Percentiles rank a stretch among this genome's conserved stretches.
These are phyloP conservation scores for Senecio squalidus DNA, from an alignment of 140 eudicot species.

Conservation along the genomic window DNA sequence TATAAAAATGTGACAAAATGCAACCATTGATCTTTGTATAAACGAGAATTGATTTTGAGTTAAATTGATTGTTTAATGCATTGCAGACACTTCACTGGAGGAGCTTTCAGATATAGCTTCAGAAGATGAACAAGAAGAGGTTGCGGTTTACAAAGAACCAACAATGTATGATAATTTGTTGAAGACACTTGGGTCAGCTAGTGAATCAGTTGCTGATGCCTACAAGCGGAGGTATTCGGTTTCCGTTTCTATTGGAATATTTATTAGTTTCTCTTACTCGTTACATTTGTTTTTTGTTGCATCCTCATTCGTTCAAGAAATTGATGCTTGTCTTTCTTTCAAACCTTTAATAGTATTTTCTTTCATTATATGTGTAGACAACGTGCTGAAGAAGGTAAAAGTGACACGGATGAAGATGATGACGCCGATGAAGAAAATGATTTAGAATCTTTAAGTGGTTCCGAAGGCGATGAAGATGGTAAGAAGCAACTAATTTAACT, in stretches of 20 bases:
- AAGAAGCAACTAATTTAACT: constrained; percentile 7
- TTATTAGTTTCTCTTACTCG: not conserved
- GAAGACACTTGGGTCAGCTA: constrained; percentile 46
- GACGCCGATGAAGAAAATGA: constrained; percentile 22
- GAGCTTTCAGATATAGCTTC: constrained; percentile 29
- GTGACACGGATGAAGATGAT: constrained; percentile 65
- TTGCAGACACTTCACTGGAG: constrained; percentile 32
- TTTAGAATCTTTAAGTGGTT: constrained; percentile 28
- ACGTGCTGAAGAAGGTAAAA: constrained; percentile 67
- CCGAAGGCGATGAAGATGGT: constrained; percentile 42
- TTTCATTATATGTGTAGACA: constrained; percentile 40
- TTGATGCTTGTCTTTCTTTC: not conserved
- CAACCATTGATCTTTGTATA: constrained; percentile 3
- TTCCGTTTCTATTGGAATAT: not conserved
- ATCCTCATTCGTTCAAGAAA: not conserved
- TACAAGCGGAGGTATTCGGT: constrained; percentile 43
- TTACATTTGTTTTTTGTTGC: not conserved
- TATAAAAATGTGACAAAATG: too few relatives aligned
- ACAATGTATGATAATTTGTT: constrained; percentile 59
- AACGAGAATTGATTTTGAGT: not conserved
- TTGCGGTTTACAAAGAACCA: constrained; percentile 40
- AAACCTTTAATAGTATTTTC: not conserved
- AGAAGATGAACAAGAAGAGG: constrained; percentile 50
- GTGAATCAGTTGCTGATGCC: constrained; percentile 49
- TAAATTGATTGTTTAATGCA: not conserved